Evolutionary conservation across 768 basidiomycete species (phyloP), one percentile per base, ranked within the genome.

Genomic region (Hypholoma sublateritium): DNA sequence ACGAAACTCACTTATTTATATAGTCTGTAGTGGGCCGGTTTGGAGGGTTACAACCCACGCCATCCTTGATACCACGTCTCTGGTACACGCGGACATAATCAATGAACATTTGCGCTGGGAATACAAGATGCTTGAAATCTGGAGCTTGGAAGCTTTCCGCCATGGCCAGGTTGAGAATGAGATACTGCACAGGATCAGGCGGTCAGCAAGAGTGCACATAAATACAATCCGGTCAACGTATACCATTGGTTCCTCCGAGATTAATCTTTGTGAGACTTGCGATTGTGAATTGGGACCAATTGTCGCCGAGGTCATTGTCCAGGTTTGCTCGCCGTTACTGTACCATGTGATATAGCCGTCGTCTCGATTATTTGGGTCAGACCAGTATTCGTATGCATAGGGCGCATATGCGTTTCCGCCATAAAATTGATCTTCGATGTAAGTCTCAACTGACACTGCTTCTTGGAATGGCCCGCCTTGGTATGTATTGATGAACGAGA

Each of bases 161-260:
- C 74, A 95, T 82, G 57, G 92, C 93, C 53, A 95, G 73, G 71
- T 94, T 98, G 68, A 98, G 62, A 62, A 98, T 85, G 53, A 95
- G 76, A 67, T 87, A 90, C 91, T 92, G 59, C 22, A 22, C 24
- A 13, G 59, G 17, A 5, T 63, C 57, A 43, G 55, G 45, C 25
- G 44, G 50, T 43, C 25, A 58, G 34, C 9, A 49, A 14, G n/a
- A 12, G 41, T 34, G 28, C 6, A 13, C 14, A 39, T 39, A 45
- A 44, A 32, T 47, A 12, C 2, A 5, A 22, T 47, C 32, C n/a
- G 19, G 32, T 5, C 7, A 14, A 5, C 21, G 74, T 84, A 60
- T 62, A 93, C 92, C 94, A 98, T 89, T 2, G 97, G 96, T 69
- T 99, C 97, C 66, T 95, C 92, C 4, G 93, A 78, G 55, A 98